phyloP scores from a whole-genome alignment of 2,329 filamentous ascomycete species.

The Juglanconis sp. region DNA sequence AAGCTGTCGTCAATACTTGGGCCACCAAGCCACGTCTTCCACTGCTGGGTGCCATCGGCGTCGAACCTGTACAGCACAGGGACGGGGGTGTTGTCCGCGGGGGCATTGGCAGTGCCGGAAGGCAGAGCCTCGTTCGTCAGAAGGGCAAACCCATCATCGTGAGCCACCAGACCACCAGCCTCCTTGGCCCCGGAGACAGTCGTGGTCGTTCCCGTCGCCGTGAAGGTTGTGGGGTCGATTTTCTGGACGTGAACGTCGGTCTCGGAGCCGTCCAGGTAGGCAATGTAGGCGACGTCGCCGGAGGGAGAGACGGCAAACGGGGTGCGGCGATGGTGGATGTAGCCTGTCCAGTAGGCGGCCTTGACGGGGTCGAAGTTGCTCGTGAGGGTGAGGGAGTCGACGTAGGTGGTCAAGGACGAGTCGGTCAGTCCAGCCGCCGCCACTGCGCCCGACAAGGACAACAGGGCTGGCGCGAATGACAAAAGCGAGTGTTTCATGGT shows the following conservation, averaged over 20 bases:
- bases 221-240: constrained; percentile 52
- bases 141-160: constrained; percentile 61
- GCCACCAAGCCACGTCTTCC: constrained; percentile 58
- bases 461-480: constrained; percentile 6
- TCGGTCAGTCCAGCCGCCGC: constrained; percentile 18
- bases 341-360: constrained; percentile 58
- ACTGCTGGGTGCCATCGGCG: constrained; percentile 50
- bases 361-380: constrained; percentile 55
- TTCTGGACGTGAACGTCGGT: constrained; percentile 56
- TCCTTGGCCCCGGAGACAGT: constrained; percentile 54
- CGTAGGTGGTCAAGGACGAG: constrained; percentile 28
- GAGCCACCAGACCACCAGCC: constrained; percentile 58
- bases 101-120: constrained; percentile 46
- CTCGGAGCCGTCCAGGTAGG: constrained; percentile 55
- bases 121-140: constrained; percentile 56
- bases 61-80: constrained; percentile 56
- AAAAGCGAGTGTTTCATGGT: constrained; percentile 11
- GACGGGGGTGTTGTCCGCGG: constrained; percentile 46
- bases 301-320: constrained; percentile 61
- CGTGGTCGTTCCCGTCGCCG: constrained; percentile 47
- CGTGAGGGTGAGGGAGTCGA: constrained; percentile 45
- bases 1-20: constrained; percentile 46
- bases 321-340: constrained; percentile 59
- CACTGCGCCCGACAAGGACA: constrained; percentile 11
- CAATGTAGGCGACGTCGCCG: constrained; percentile 56